A percentile compares a stretch with the other conserved stretches of the same genome.
Evolutionary conservation across 2,329 filamentous ascomycete genomes (phyloP).

Genomic region (Cordyceps tenuipes): DNA sequence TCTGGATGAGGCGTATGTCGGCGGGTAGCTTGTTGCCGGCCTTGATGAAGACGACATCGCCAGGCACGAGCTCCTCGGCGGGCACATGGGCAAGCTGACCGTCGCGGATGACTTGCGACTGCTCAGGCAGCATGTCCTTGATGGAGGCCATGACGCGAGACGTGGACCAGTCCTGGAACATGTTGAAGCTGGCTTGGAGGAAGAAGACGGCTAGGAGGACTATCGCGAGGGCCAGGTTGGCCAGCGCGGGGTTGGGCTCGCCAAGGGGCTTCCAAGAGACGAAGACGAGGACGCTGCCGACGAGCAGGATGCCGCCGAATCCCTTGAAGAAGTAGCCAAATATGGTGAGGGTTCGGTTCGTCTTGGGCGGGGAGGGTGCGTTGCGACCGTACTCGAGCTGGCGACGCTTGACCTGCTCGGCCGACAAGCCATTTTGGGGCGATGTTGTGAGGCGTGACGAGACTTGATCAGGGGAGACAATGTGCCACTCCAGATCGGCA

Average conservation of each 20-base stretch:
- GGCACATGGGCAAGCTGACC: constrained; percentile 39
- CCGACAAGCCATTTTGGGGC: constrained; percentile 48
- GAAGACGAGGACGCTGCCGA: constrained; percentile 64
- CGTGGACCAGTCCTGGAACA: constrained; percentile 68
- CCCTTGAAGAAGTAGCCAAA: constrained; percentile 69
- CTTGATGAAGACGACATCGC: constrained; percentile 60
- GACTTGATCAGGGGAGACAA: constrained; percentile 48
- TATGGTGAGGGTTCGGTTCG: constrained; percentile 47
- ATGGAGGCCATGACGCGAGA: constrained; percentile 72
- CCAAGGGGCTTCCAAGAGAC: constrained; percentile 70
- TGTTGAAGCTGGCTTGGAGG: constrained; percentile 61
- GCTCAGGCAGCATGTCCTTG: constrained; percentile 70
- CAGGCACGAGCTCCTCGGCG: constrained; percentile 59
- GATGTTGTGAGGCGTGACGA: constrained; percentile 51
- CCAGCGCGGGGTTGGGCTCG: constrained; percentile 52
- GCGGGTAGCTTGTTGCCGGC: constrained; percentile 67
- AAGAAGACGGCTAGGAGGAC: constrained; percentile 63
- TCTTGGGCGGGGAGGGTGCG: constrained; percentile 56
- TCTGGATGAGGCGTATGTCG: constrained; percentile 61
- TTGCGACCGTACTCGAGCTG: constrained; percentile 58
- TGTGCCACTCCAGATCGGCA: constrained; percentile 61
- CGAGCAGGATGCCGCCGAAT: constrained; percentile 62
- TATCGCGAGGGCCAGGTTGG: constrained; percentile 66
- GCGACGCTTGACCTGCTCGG: constrained; percentile 46
- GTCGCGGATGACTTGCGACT: constrained; percentile 57